Evolutionary conservation across 176 grass and related monocot species (phyloP).

Genomic region (Lolium multiflorum): DNA sequence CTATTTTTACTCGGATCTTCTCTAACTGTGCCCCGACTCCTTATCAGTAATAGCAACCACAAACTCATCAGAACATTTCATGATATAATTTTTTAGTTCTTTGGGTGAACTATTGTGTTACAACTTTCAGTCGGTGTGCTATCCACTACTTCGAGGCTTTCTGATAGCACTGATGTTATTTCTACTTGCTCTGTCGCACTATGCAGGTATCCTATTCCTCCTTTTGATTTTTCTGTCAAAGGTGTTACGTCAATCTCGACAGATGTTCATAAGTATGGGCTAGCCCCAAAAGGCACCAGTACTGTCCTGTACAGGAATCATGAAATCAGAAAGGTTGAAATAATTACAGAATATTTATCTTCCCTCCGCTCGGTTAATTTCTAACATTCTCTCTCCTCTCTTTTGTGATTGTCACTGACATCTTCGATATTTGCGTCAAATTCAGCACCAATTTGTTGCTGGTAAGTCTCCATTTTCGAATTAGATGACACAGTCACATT

Average conservation of each 20-base stretch:
- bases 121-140: background rate
- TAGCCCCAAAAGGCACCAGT: slow-evolving; percentile 96
- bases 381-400: slow-evolving; percentile 31
- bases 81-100: background rate
- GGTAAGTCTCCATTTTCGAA: slow-evolving; percentile 59
- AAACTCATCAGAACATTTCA: slow-evolving; percentile 13
- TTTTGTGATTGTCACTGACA: slow-evolving; percentile 43
- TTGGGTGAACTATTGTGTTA: background rate
- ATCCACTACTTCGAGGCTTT: background rate
- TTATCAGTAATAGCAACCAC: background rate
- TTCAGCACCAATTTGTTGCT: slow-evolving; percentile 97
- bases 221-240: slow-evolving; percentile 97
- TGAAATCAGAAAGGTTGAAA: slow-evolving; percentile 92
- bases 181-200: slow-evolving; percentile 32
- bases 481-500: background rate
- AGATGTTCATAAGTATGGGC: slow-evolving; percentile 98
- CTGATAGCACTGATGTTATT: slow-evolving; percentile 15
- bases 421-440: slow-evolving; percentile 45
- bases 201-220: slow-evolving; percentile 84
- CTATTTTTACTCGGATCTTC: slow-evolving; percentile 20
- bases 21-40: background rate
- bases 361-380: slow-evolving; percentile 26
- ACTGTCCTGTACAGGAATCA: slow-evolving; percentile 95
- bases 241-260: slow-evolving; percentile 96
- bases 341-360: slow-evolving; percentile 15